Evolutionary conservation across 1,284 basidiomycete species (phyloP), one percentile per base, ranked within the genome.

Genomic region (Boletus semigastroideus): DNA sequence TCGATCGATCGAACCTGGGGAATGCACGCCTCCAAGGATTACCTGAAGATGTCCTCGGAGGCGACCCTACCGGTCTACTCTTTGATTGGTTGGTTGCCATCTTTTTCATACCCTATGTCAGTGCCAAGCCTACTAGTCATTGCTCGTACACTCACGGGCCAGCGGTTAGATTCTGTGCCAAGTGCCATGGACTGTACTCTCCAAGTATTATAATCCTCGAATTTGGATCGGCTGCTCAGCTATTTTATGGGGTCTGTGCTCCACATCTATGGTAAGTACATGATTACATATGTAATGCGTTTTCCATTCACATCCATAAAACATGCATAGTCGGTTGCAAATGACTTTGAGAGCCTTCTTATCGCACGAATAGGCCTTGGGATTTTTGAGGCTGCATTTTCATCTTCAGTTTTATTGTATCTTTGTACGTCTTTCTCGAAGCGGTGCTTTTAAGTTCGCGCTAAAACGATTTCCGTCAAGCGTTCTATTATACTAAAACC

Each of bases 51-150:
- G 68, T 77, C 13, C 77, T 90, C 5, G 74, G 75, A 27, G 87
- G 87, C 3, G 88, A 90, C 60, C 77, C 78, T 8, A 83, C 80
- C 0, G 87, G 87, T 3, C 59, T 74, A 16, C 70, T 80, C 19
- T 90, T 86, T 60, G 86, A 87, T 62, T 89, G 86, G 87, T 70
- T 87, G 46, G 86, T 82, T 53, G 86, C 88, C 1, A 77, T 78
- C 4, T 90, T 90, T 68, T 90, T 83, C 69, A 82, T 90, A 67
- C 81, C 87, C 53, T 90, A 88, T 62, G 87, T 86, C 55, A 47
- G 82, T 71, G 8, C 19, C 16, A 8, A 42, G 4, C 36, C 20
- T 27, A 19, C 43, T 41, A 11, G 12, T 22, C 41, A 39, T 22
- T n/a, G 13, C 17, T 14, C 22, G 11, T 42, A 12, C 20, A 20